phyloP scores from a whole-genome alignment of 441 rosid species.

The Pelargonium exstipulatum region DNA sequence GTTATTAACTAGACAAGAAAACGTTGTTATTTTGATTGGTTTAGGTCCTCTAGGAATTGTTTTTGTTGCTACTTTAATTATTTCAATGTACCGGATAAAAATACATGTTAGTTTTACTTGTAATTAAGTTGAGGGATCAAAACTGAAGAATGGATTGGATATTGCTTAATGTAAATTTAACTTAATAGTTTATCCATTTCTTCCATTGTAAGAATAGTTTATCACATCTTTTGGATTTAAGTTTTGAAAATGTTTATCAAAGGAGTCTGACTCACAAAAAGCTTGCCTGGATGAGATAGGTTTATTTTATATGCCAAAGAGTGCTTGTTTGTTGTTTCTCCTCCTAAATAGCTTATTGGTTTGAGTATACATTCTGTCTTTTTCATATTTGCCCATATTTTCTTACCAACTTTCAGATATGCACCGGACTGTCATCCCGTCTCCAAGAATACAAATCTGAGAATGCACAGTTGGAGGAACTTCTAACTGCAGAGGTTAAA shows the following conservation, averaged over 20 bases:
- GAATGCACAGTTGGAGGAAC: conserved; percentile 98
- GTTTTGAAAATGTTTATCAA: background rate
- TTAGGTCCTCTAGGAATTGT: background rate
- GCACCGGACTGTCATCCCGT: conserved; percentile 92
- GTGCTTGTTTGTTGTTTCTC: background rate
- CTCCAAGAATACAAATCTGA: conserved; percentile 96
- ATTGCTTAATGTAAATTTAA: background rate
- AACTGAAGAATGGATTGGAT: background rate
- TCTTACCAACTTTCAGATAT: conserved; percentile 46
- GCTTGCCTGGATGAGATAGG: background rate
- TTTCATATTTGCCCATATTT: conserved; percentile 16
- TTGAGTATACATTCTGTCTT: conserved; percentile 8
- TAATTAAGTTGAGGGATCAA: background rate
- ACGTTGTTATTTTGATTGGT: too few relatives aligned
- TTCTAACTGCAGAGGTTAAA: conserved; percentile 86
- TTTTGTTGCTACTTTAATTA: conserved; percentile 16
- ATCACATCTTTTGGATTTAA: conserved; percentile 3
- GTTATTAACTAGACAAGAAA: background rate
- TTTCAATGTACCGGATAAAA: background rate
- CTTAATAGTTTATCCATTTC: background rate
- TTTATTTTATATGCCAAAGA: background rate
- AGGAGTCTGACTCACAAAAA: background rate
- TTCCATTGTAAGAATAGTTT: background rate
- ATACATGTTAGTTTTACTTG: background rate
- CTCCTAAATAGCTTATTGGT: background rate